Evolutionary conservation across 495 filamentous ascomycete species (phyloP), one percentile per base, ranked within the genome.

Genomic region (Xanthoparmelia taractica): DNA sequence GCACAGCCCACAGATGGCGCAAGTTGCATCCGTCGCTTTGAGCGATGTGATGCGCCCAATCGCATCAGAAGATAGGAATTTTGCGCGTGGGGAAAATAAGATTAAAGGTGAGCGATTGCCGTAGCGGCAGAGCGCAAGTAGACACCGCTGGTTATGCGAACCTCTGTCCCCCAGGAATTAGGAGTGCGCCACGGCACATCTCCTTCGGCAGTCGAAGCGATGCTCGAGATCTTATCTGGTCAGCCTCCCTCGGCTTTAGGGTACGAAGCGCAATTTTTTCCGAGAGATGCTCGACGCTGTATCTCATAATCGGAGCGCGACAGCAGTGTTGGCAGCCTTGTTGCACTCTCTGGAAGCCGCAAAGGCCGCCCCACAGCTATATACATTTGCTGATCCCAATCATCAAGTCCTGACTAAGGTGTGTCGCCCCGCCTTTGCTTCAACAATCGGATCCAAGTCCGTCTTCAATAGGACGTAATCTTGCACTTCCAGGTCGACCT

Each of bases 401-500:
- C 11, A 52, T 52, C 25, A 29, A 18, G 48, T 8, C 31, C 15
- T 8, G 12, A 11, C 58, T 47, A 6, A 29, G 25, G 40, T 41
- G 4, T 43, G 10, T 31, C 58, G 23, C 3, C 33, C 17, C 23
- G 36, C 3, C 50, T 27, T 52, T 29, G 48, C 27, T 52, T 31
- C 48, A 31, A 52, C 27, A 20, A 52, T 52, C 27, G 48, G 48
- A 31, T 52, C 48, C 8, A 52, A 31, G 27, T 29, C 48, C 27
- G 48, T 52, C 48, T 33, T 52, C 8, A 25, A 13, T 5, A 52
- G 27, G 13, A 52, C 48, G 27, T 52, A 52, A 7, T 31, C 27
- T 5, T 52, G 48, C 5, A 52, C 48, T 31, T 52, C 48, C 27
- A 52, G 27, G 48, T 52, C 48, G 25, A 52, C 48, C 48, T 52